These are phyloP conservation scores for Pseudoneurospora amorphoporcata DNA, from an alignment of 495 filamentous ascomycete species.

Conservation along the genomic window DNA sequence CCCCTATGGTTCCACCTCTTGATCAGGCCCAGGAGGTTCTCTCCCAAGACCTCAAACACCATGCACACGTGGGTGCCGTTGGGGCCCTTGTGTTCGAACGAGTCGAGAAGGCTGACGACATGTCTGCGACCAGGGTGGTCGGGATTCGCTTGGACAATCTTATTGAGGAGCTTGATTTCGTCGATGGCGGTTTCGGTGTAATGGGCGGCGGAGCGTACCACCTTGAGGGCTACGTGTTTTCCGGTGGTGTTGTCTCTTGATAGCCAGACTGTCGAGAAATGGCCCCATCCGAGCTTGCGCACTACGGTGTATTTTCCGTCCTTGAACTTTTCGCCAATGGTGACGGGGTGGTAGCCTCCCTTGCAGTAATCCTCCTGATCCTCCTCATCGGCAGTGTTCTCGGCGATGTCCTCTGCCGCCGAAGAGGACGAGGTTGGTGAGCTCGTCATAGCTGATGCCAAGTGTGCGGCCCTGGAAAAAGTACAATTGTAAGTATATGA, in stretches of 20 bases:
- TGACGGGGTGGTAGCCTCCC: constrained; percentile 92
- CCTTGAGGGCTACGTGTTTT: constrained; percentile 95
- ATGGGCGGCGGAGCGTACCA: constrained; percentile 92
- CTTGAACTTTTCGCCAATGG: constrained; percentile 92
- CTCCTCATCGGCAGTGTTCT: constrained; percentile 94
- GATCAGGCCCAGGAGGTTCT: constrained; percentile 91
- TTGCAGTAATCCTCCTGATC: constrained; percentile 99
- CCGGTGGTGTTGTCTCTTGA: constrained; percentile 82
- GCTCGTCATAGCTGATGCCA: constrained; percentile 41
- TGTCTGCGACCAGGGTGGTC: constrained; percentile 87
- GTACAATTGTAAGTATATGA: constrained; percentile 10
- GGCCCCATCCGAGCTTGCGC: constrained; percentile 96
- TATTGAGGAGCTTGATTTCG: constrained; percentile 95
- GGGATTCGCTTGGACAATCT: constrained; percentile 89
- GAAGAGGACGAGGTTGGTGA: constrained; percentile 66
- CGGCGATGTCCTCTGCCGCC: constrained; percentile 71
- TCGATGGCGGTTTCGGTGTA: constrained; percentile 99
- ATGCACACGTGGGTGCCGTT: constrained; percentile 97
- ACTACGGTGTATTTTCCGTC: constrained; percentile 94
- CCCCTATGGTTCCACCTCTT: constrained; percentile 97
- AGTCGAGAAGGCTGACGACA: constrained; percentile 90
- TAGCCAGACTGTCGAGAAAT: constrained; percentile 98
- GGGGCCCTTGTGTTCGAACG: constrained; percentile 94
- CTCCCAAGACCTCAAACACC: constrained; percentile 96
- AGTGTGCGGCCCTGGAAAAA: constrained; percentile 21